Percentiles rank a stretch among this genome's conserved stretches.
Conservation (phyloP, 768 basidiomycete genomes). For the Pisolithus orientalis region DNA sequence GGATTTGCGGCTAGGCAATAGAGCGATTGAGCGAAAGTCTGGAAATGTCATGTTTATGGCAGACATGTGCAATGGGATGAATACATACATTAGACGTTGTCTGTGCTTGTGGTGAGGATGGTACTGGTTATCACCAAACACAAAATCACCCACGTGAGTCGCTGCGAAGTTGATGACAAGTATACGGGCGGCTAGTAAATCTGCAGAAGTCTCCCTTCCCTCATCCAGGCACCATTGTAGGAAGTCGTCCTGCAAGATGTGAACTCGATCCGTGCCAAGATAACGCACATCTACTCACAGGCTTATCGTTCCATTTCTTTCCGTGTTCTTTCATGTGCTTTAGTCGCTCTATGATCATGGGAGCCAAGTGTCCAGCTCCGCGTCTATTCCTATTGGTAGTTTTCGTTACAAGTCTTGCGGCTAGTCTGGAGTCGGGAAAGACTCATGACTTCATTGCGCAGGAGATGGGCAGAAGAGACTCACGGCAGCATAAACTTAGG, state of each 20-base stretch:
- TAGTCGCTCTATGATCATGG: not conserved
- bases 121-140: not conserved
- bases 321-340: not conserved
- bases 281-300: not conserved
- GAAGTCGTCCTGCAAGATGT: not conserved
- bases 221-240: not conserved
- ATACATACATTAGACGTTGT: not conserved
- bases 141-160: slow-evolving; percentile 13
- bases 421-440: not conserved
- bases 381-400: not conserved
- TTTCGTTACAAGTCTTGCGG: not conserved
- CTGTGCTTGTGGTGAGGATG: not conserved
- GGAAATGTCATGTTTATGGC: not conserved
- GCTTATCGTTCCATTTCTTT: not conserved
- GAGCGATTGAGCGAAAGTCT: slow-evolving; percentile 31
- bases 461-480: not conserved
- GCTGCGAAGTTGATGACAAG: not conserved
- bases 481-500: not conserved
- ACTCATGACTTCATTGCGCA: not conserved
- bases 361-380: not conserved
- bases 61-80: too few relatives aligned
- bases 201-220: not conserved
- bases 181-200: not conserved
- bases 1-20: slow-evolving; percentile 32
- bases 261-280: not conserved